These are phyloP conservation scores for Polyporus tsugae DNA, from an alignment of 1,284 basidiomycete species.

Conservation along the genomic window DNA sequence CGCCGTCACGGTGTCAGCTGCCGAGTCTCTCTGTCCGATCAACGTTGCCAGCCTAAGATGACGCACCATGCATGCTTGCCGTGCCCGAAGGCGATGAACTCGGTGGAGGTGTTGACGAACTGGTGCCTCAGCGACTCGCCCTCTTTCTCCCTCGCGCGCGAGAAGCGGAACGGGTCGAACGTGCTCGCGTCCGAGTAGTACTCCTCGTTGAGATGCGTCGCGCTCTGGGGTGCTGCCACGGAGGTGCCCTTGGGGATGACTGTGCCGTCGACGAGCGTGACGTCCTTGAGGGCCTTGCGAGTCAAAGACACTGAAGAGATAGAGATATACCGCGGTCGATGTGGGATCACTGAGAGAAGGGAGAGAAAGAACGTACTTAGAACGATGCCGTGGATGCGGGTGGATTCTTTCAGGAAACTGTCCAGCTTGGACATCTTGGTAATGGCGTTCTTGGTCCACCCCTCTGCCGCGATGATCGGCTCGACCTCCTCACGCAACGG, in stretches of 20 bases:
- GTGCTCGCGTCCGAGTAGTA: slow-evolving; percentile 41
- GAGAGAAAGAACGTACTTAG: slow-evolving; percentile 29
- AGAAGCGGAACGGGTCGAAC: slow-evolving; percentile 48
- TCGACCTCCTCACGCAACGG: slow-evolving; percentile 56
- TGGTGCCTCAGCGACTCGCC: slow-evolving; percentile 32
- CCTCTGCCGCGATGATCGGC: slow-evolving; percentile 45
- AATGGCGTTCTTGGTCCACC: slow-evolving; percentile 56
- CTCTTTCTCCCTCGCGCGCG: slow-evolving; percentile 42
- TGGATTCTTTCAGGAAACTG: slow-evolving; percentile 60
- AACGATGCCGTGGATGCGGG: slow-evolving; percentile 46
- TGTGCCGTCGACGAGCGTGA: slow-evolving; percentile 53
- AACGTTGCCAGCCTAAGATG: not conserved
- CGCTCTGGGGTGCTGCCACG: slow-evolving; percentile 45
- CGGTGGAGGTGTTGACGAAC: slow-evolving; percentile 31
- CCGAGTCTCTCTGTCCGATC: not conserved
- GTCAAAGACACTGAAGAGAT: slow-evolving; percentile 40
- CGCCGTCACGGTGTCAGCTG: not conserved
- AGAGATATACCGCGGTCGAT: not conserved
- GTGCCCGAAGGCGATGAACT: slow-evolving; percentile 38
- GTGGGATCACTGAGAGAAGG: slow-evolving; percentile 42
- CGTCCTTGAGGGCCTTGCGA: slow-evolving; percentile 47
- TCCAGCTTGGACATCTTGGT: slow-evolving; percentile 57
- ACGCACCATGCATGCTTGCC: slow-evolving; percentile 25
- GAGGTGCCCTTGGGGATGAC: slow-evolving; percentile 49
- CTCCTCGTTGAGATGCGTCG: slow-evolving; percentile 48